These are phyloP conservation scores for Tricholoma sp. DNA, from an alignment of 768 basidiomycete species.

Conservation along the genomic window DNA sequence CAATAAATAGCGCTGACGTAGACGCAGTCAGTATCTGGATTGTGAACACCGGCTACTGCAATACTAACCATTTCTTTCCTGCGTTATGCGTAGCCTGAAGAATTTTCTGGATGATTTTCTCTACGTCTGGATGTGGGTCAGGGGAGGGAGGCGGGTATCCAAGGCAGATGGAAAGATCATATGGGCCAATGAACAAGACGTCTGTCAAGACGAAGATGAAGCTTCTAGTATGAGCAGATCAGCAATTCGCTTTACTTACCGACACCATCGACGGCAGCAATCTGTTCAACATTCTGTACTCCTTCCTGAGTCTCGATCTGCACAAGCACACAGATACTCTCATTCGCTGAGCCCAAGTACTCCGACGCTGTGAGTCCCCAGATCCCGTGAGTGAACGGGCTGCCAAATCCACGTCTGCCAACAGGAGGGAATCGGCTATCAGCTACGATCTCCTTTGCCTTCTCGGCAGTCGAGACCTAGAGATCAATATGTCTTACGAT, in stretches of 20 bases:
- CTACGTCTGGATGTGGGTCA: slow-evolving; percentile 60
- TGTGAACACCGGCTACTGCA: slow-evolving; percentile 17
- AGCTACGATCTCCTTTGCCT: slow-evolving; percentile 50
- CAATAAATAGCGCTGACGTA: slow-evolving; percentile 20
- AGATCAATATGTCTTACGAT: background rate
- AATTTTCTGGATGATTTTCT: slow-evolving; percentile 52
- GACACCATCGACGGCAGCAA: slow-evolving; percentile 57
- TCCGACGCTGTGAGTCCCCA: slow-evolving; percentile 51
- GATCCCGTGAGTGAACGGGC: slow-evolving; percentile 51
- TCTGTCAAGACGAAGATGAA: slow-evolving; percentile 18
- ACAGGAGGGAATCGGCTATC: slow-evolving; percentile 59
- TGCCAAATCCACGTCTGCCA: slow-evolving; percentile 63
- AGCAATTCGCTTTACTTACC: slow-evolving; percentile 35
- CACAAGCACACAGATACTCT: slow-evolving; percentile 49
- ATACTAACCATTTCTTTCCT: slow-evolving; percentile 59
- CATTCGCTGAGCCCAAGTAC: slow-evolving; percentile 53
- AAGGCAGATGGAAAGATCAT: slow-evolving; percentile 59
- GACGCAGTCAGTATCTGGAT: background rate
- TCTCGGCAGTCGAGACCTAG: slow-evolving; percentile 52
- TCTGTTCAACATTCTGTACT: slow-evolving; percentile 53
- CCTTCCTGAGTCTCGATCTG: slow-evolving; percentile 65
- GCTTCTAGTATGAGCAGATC: slow-evolving; percentile 10
- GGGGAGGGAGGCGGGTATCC: slow-evolving; percentile 59
- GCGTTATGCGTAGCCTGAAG: slow-evolving; percentile 43
- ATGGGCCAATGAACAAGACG: slow-evolving; percentile 50